Evolutionary conservation across 1,284 basidiomycete species (phyloP).

Genomic region (Ganoderma resinaceum): DNA sequence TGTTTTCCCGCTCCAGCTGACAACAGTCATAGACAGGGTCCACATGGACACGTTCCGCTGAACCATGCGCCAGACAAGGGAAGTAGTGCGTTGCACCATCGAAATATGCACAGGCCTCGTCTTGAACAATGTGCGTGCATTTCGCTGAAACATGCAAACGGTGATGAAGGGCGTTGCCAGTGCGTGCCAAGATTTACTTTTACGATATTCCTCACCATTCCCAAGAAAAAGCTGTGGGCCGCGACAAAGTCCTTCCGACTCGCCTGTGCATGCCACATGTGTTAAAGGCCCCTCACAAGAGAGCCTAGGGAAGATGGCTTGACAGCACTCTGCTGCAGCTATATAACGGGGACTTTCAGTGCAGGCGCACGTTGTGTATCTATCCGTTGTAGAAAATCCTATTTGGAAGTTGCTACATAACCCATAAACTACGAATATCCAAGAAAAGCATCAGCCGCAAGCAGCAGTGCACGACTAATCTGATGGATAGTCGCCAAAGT

Average conservation of each 20-base stretch:
- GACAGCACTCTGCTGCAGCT: background rate
- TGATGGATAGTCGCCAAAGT: slow-evolving; percentile 61
- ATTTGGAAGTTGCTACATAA: background rate
- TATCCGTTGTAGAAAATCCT: background rate
- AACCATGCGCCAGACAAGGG: background rate
- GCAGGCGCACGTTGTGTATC: background rate
- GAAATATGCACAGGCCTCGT: too few relatives aligned
- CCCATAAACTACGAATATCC: background rate
- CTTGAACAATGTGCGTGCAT: background rate
- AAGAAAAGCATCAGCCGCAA: background rate
- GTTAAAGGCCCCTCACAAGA: too few relatives aligned
- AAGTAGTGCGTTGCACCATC: too few relatives aligned
- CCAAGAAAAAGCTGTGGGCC: too few relatives aligned
- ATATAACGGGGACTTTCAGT: background rate
- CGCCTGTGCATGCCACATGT: too few relatives aligned
- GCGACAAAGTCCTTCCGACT: too few relatives aligned
- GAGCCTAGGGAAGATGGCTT: too few relatives aligned
- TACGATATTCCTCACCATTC: too few relatives aligned
- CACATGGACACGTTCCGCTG: too few relatives aligned
- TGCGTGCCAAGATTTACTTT: too few relatives aligned
- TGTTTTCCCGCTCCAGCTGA: background rate
- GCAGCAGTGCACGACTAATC: background rate
- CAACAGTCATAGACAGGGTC: background rate
- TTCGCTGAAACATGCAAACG: background rate
- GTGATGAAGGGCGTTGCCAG: too few relatives aligned